phyloP scores from a whole-genome alignment of 2,329 filamentous ascomycete genomes.

The Penicillium sp. region DNA sequence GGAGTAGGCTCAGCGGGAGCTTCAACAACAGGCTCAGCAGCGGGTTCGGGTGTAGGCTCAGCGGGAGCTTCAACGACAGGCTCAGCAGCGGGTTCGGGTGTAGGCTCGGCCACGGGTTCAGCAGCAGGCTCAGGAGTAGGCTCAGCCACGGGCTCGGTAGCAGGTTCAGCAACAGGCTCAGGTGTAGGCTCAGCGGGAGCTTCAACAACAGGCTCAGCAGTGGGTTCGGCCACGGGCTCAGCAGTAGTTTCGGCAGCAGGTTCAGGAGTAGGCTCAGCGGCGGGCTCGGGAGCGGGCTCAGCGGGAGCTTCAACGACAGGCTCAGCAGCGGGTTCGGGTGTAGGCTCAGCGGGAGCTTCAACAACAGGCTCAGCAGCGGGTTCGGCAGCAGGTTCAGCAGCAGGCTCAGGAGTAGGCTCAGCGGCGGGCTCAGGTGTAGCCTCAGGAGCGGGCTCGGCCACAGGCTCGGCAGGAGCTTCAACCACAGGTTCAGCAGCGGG shows the following conservation, averaged over 20 bases:
- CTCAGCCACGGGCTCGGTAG: background rate
- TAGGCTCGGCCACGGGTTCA: conserved; percentile 6
- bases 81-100: conserved; percentile 13
- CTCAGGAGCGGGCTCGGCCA: background rate
- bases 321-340: conserved; percentile 9
- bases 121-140: background rate
- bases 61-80: background rate
- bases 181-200: no score
- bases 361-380: background rate
- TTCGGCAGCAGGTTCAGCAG: conserved; percentile 3
- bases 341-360: background rate
- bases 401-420: conserved; percentile 15
- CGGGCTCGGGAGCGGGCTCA: background rate
- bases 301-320: background rate
- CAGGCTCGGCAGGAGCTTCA: conserved; percentile 9
- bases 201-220: no score
- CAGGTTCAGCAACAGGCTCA: background rate
- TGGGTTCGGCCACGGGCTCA: background rate
- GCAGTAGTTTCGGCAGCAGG: conserved; percentile 4
- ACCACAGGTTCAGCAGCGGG: background rate
- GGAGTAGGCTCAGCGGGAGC: background rate
- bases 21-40: background rate
- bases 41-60: background rate
- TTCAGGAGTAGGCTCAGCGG: background rate
- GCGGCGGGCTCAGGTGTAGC: background rate